Percentiles rank a stretch among this genome's conserved stretches.
phyloP scores from a whole-genome alignment of 257 asterid species.

The Solanum neorickii region DNA sequence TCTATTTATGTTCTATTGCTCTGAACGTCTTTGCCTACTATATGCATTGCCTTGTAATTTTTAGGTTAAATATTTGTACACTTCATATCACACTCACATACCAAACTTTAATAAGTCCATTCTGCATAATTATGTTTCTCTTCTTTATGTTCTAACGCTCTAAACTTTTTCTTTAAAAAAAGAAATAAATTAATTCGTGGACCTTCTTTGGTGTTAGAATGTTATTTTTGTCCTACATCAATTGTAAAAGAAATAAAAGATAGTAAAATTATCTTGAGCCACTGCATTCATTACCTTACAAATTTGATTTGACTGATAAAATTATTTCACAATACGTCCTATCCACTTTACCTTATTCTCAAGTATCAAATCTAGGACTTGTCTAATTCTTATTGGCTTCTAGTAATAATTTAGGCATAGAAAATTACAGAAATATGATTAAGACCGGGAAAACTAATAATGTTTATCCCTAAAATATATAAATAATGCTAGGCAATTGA shows the following conservation, averaged over 20 bases:
- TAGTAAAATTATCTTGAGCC: neutral
- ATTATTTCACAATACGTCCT: neutral
- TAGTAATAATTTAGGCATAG: neutral
- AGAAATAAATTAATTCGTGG: neutral
- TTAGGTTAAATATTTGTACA: too few relatives aligned
- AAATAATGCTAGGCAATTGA: neutral
- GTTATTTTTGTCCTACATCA: neutral
- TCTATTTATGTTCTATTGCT: neutral
- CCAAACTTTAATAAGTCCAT: too few relatives aligned
- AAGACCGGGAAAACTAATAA: neutral
- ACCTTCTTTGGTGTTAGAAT: neutral
- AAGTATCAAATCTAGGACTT: neutral
- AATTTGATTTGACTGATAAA: neutral
- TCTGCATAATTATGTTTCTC: too few relatives aligned
- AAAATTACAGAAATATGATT: neutral
- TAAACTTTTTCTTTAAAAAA: too few relatives aligned
- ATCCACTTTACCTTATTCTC: neutral
- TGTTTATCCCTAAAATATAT: neutral
- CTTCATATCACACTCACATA: too few relatives aligned
- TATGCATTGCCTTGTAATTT: too few relatives aligned
- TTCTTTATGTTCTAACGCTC: too few relatives aligned
- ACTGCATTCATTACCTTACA: neutral
- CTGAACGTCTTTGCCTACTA: too few relatives aligned
- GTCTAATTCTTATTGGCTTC: neutral
- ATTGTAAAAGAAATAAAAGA: neutral